Evolutionary conservation across 768 basidiomycete genomes (phyloP).

Genomic region (Leucosporidium yakuticum): DNA sequence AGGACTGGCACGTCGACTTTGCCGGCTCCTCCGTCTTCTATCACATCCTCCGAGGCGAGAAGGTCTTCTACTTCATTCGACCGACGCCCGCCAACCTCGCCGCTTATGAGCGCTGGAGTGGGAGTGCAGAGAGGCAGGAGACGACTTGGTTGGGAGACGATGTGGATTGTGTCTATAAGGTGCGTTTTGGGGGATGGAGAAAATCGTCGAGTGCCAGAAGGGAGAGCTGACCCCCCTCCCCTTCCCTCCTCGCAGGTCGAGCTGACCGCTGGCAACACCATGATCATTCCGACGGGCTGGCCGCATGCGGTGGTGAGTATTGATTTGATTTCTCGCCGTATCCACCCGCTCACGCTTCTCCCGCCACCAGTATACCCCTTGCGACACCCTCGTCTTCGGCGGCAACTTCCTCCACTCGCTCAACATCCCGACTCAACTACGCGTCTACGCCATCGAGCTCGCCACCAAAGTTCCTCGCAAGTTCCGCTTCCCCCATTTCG

Average conservation of each 20-base stretch:
- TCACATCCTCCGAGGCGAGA: conserved; percentile 78
- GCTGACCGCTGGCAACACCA: conserved; percentile 69
- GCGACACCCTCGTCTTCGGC: conserved; percentile 89
- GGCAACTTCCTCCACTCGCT: conserved; percentile 96
- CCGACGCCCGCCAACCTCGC: conserved; percentile 78
- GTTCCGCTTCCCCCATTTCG: conserved; percentile 76
- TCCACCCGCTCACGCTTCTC: neutral
- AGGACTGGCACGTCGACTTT: conserved; percentile 99
- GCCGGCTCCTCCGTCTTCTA: conserved; percentile 72
- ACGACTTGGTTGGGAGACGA: conserved; percentile 86
- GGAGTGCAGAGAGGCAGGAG: conserved; percentile 75
- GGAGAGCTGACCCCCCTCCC: conserved; percentile 6
- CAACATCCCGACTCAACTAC: conserved; percentile 76
- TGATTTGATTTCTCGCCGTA: neutral
- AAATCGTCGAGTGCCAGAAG: conserved; percentile 42
- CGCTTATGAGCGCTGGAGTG: conserved; percentile 77
- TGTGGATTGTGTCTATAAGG: conserved; percentile 81
- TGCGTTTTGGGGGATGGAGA: conserved; percentile 29
- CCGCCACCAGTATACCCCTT: conserved; percentile 67
- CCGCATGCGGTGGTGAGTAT: conserved; percentile 87
- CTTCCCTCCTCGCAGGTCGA: conserved; percentile 49
- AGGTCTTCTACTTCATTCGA: conserved; percentile 92
- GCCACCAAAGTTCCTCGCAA: conserved; percentile 86
- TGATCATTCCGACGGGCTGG: conserved; percentile 76
- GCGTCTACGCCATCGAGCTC: conserved; percentile 84